Base-by-base conservation (phyloP, 345 rosid genomes). In the Firmiana major region DNA sequence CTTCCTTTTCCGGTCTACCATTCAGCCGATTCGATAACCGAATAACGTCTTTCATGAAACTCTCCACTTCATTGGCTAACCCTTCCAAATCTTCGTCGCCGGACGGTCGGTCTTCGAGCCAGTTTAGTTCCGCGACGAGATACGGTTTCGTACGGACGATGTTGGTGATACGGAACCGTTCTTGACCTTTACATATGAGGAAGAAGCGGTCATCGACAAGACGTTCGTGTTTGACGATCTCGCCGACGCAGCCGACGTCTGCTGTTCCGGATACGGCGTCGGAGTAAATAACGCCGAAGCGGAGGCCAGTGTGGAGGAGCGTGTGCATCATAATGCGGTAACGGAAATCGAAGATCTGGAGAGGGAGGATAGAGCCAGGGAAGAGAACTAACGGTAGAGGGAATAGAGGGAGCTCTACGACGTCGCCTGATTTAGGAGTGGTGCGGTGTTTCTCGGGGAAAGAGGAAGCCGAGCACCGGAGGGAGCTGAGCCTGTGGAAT, bases 301-400 rank as follows among this genome's bases (percentile, higher is more conserved):
- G 91, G 74, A 95, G 93, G 87, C 91, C 99, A 24, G 97, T 86
- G 13, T 89, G 91, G 82, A 95, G 98, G 79, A 95, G 97, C 2
- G 99, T 91, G 83, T 95, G 95, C 97, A 95, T 91, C 99, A 93
- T 93, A 85, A 93, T 93, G 74, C 99, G 93, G 90, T 93, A 93
- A 22, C 97, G 98, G 90, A 91, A 93, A 76, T 94, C 99, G 81
- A 94, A 93, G 86, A 94, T 94, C 87, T 94, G 99, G 21, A 95
- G 93, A 24, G 99, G 99, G 26, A 95, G 90, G 76, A 91, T 87
- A 0, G 98, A 94, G 6, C 98, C 99, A 4, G 99, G 99, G 89
- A 95, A 95, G 80, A 91, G 94, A 15, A 95, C 98, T 3, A 93
- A 85, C 0, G 97, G 94, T 38, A 94, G 94, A 9, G 98, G 98